Base-by-base conservation (phyloP, 2,329 filamentous ascomycete genomes). In the Colletotrichum plurivorum region DNA sequence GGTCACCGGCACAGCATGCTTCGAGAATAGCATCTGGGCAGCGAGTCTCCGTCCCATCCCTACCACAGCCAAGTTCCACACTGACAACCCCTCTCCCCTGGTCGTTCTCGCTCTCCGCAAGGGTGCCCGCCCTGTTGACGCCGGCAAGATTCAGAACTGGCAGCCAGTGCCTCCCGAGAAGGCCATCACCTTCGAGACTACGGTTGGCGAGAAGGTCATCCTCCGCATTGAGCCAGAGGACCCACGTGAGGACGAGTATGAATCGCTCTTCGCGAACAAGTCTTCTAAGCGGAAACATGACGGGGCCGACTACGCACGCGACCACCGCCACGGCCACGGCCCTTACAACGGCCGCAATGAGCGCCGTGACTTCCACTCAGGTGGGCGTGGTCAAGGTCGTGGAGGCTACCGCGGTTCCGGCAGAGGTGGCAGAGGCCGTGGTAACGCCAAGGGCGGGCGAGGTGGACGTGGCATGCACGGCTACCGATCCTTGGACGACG, bases 21-120 rank as follows among this genome's bases (percentile, higher is more conserved):
- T 89, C 73, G 92, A 97, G 69, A 91, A 94, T 78, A 92, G 88
- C 73, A 87, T 98, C 46, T 99, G 95, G 95, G 96, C 95, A 5
- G 94, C 92, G 16, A 88, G 90, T 51, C 89, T 98, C 12, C 87
- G 89, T 39, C 94, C 96, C 1, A 86, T 95, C 0, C 90, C 91
- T 0, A 83, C 89, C 16, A 88, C 87, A 0, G 88, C 91, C 46
- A 87, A 85, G 53, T 91, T 90, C 73, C 92, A 96, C 81, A 95
- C 94, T 0, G 94, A 97, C 72, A 95, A 94, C 75, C 86, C 88
- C 1, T 88, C 87, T 0, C 94, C 95, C 0, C 87, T 94, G 12
- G 91, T 98, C 12, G 93, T 98, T 1, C 86, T 99, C 45, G 95
- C 94, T 1, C 85, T 95, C 54, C 88, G 92, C 46, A 93, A 92